Conservation (phyloP, 495 filamentous ascomycete species). For the Podospora bellae-mahoneyi region DNA sequence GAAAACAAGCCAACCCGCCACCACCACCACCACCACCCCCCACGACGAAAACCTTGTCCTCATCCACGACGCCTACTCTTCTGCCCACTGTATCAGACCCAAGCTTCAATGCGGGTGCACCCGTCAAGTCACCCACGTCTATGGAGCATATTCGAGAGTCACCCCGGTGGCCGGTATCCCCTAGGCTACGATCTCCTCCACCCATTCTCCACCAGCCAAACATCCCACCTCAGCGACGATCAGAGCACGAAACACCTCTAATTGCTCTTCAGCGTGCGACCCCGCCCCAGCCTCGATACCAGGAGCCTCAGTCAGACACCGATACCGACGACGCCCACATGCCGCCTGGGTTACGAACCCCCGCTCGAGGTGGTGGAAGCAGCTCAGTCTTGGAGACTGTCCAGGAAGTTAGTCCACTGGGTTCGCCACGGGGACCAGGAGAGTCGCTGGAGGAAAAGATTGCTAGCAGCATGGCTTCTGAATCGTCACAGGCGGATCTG, state of each 20-base stretch:
- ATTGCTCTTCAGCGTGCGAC: constrained; percentile 55
- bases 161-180: constrained; percentile 65
- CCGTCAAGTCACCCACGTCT: constrained; percentile 56
- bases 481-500: constrained; percentile 37
- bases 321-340: constrained; percentile 54
- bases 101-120: constrained; percentile 49
- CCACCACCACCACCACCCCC: constrained; percentile 45
- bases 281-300: constrained; percentile 40
- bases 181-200: constrained; percentile 65
- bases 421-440: constrained; percentile 60
- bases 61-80: constrained; percentile 57
- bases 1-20: constrained; percentile 51
- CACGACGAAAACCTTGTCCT: constrained; percentile 58
- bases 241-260: constrained; percentile 46
- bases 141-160: constrained; percentile 54
- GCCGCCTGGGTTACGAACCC: constrained; percentile 58
- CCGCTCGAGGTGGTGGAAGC: constrained; percentile 62
- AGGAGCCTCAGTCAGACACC: constrained; percentile 42
- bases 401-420: constrained; percentile 81
- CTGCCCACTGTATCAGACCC: constrained; percentile 55
- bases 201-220: constrained; percentile 49
- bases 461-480: constrained; percentile 47
- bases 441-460: constrained; percentile 46
- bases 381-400: constrained; percentile 83
- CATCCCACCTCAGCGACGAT: constrained; percentile 42